phyloP scores from a whole-genome alignment of 129 eudicot species.

The Lonicera japonica region DNA sequence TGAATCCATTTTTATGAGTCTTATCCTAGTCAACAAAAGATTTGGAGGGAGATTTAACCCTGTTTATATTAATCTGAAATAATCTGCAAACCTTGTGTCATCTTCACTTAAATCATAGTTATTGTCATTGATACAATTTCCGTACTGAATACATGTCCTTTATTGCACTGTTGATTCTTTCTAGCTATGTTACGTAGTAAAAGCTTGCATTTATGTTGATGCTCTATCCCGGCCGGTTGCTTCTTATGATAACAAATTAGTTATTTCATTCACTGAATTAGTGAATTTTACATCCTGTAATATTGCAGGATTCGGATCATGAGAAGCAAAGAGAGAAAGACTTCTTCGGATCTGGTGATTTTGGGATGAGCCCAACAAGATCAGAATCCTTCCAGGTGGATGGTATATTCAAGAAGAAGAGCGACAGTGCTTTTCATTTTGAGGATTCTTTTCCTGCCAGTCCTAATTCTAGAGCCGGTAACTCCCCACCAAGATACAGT shows the following conservation, averaged over 20 bases:
- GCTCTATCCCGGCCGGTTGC: no score
- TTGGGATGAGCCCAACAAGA: constrained; percentile 58
- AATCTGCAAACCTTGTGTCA: no score
- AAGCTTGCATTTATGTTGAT: no score
- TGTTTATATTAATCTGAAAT: no score
- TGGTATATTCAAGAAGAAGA: constrained; percentile 38
- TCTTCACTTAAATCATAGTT: no score
- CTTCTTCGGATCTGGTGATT: constrained; percentile 65
- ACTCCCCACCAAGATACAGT: constrained; percentile 61
- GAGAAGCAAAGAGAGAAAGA: constrained; percentile 65
- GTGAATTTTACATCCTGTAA: neutral
- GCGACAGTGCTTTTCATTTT: constrained; percentile 36
- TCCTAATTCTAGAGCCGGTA: constrained; percentile 62
- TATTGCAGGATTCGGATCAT: constrained; percentile 46
- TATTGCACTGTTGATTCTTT: no score
- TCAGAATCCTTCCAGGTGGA: constrained; percentile 52
- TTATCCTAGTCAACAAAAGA: no score
- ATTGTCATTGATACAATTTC: no score
- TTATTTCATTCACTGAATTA: neutral
- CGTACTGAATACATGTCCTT: no score
- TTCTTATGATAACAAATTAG: neutral
- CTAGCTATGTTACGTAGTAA: no score
- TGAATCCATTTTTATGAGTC: no score
- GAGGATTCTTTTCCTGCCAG: constrained; percentile 71
- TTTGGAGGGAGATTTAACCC: no score